Evolutionary conservation across 73 alveolate species (phyloP).

Genomic region (Diophrys sp.): DNA sequence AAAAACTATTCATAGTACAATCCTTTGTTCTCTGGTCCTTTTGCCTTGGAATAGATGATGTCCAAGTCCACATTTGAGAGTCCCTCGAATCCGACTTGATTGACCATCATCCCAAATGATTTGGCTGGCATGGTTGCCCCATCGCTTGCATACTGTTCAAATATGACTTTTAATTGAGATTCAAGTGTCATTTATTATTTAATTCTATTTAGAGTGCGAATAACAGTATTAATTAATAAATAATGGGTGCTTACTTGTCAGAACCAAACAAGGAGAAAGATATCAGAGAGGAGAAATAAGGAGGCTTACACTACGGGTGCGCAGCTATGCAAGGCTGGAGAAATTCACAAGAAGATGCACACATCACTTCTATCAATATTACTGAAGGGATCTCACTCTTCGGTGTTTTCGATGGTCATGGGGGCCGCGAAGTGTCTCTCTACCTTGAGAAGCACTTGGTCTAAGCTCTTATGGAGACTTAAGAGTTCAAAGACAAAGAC

Average conservation of each 20-base stretch:
- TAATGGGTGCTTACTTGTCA: slow-evolving; percentile 85
- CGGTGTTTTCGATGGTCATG: slow-evolving; percentile 94
- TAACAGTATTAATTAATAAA: slow-evolving; percentile 1
- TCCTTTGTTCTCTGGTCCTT: background rate
- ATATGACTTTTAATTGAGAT: background rate
- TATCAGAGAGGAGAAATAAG: slow-evolving; percentile 51
- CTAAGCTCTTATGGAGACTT: slow-evolving; percentile 65
- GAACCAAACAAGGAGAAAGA: slow-evolving; percentile 78
- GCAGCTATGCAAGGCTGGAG: slow-evolving; percentile 86
- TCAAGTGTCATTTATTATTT: background rate
- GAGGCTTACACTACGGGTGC: slow-evolving; percentile 57
- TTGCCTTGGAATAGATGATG: background rate
- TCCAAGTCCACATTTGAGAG: background rate
- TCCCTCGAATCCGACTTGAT: background rate
- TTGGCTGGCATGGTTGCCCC: background rate
- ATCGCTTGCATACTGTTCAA: background rate
- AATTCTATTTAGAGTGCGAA: background rate
- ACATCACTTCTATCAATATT: slow-evolving; percentile 34
- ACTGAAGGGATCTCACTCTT: slow-evolving; percentile 50
- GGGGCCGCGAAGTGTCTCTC: slow-evolving; percentile 92
- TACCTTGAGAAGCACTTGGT: slow-evolving; percentile 62
- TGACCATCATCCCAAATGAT: background rate
- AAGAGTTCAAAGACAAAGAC: slow-evolving; percentile 48
- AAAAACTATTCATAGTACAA: background rate
- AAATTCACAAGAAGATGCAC: slow-evolving; percentile 70